Base-by-base conservation (phyloP, 2,329 filamentous ascomycete species). In the Cercospora citrullina region DNA sequence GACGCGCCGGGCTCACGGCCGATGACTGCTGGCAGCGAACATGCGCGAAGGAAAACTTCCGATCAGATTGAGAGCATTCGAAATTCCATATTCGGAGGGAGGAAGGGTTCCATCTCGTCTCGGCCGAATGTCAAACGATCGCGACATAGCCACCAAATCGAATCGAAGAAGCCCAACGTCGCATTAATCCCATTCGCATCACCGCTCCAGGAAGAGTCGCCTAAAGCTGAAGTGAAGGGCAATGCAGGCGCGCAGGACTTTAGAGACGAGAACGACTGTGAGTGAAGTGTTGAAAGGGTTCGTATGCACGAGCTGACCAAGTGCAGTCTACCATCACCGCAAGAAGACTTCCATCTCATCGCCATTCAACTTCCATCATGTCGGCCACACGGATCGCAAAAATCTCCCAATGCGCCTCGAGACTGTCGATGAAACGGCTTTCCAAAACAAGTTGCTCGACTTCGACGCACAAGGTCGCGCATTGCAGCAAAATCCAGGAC, bases 311-410 rank as follows among this genome's bases (percentile, higher is more conserved):
- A 28, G n/a, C 62, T 64, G 55, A 64, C 48, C 2, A 28, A 21
- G 28, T 7, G 7, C 23, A 77, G 76, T 73, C 63, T 75, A 76
- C 62, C 72, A 71, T 10, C 71, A 77, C 60, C 70, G 75, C 12
- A 75, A 72, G 63, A 86, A 85, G 75, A 79, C 78, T 51, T 79
- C 80, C 66, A 89, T 89, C 63, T 90, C 87, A 0, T 83, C 84
- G 66, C 87, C 87, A 1, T 90, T 87, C 76, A 86, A 88, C 72
- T 90, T 90, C 74, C 86, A 89, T 69, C 87, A 89, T 73, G 77
- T 90, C 63, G 86, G 86, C 39, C 87, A 89, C 74, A 87, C 87
- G 30, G 83, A 84, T 65, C 83, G 84, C 26, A 77, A 83, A 26
- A 84, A 89, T 65, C 82, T 88, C 65, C 81, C 84, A 33, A 64